Conservation (phyloP, 805 yeast species). For the Candida sphagnicola region DNA sequence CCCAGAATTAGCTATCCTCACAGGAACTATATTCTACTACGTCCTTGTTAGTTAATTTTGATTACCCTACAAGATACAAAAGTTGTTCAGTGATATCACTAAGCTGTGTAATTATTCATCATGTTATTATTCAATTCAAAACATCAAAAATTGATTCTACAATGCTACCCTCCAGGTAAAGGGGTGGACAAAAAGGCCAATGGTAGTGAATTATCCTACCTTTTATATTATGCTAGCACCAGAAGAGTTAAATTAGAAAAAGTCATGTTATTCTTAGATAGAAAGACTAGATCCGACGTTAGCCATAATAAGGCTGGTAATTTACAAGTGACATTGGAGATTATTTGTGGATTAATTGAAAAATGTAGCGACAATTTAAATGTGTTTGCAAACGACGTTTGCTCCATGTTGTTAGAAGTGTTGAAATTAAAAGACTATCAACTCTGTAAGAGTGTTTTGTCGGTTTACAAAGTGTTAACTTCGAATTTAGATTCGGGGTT, state of each 20-base stretch:
- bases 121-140: constrained; percentile 59
- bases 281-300: constrained; percentile 59
- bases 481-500: constrained; percentile 55
- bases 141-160: constrained; percentile 84
- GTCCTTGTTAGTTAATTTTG: no score
- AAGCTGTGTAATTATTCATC: no score
- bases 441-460: constrained; percentile 50
- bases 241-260: constrained; percentile 85
- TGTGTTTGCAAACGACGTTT: constrained; percentile 69
- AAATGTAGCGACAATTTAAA: constrained; percentile 81
- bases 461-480: constrained; percentile 44
- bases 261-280: constrained; percentile 66
- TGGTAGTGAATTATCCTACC: constrained; percentile 83
- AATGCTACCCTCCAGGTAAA: constrained; percentile 91
- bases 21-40: no score
- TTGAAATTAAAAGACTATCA: constrained; percentile 57
- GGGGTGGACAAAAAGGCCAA: constrained; percentile 86
- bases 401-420: constrained; percentile 53
- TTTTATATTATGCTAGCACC: constrained; percentile 86
- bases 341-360: constrained; percentile 63
- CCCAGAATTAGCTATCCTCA: no score
- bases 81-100: no score
- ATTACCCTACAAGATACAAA: no score
- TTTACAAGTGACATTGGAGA: constrained; percentile 73
- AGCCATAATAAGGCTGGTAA: constrained; percentile 69